Evolutionary conservation across 345 rosid species (phyloP).

Genomic region (Brassica cretica): DNA sequence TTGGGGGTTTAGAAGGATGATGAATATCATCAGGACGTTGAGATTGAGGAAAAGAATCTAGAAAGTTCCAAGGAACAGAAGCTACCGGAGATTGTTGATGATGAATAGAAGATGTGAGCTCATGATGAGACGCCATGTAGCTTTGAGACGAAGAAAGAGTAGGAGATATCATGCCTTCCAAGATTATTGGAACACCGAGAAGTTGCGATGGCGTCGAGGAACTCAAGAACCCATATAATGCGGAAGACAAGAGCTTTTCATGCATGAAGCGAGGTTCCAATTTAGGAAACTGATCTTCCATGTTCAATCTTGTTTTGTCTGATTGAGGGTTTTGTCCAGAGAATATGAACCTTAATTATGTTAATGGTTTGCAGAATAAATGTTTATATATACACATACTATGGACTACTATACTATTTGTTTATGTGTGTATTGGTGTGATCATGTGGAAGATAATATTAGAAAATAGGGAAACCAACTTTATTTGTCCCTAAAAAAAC

Average conservation of each 20-base stretch:
- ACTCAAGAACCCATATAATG: conserved; percentile 40
- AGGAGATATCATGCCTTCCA: conserved; percentile 45
- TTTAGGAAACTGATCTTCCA: conserved; percentile 60
- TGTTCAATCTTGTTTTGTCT: conserved; percentile 22
- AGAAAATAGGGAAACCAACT: conserved; percentile 43
- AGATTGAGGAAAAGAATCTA: conserved; percentile 34
- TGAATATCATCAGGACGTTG: conserved; percentile 30
- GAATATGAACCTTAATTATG: conserved; percentile 14
- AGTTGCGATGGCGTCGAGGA: conserved; percentile 35
- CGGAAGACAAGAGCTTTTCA: conserved; percentile 48
- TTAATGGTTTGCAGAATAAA: conserved; percentile 42
- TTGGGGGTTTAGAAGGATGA: conserved; percentile 48
- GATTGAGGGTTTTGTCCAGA: conserved; percentile 15
- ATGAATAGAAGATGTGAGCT: conserved; percentile 32
- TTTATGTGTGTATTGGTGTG: conserved; percentile 29
- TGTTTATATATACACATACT: conserved; percentile 47
- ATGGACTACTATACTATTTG: not conserved
- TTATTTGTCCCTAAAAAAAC: conserved; percentile 34
- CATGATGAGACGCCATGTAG: conserved; percentile 20
- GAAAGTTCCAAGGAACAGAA: conserved; percentile 40
- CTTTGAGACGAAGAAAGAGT: conserved; percentile 19
- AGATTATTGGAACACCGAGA: conserved; percentile 42
- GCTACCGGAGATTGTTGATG: conserved; percentile 30
- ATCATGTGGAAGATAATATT: conserved; percentile 30
- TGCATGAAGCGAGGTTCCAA: conserved; percentile 48